Evolutionary conservation across 192 early-diverging fungal species (phyloP), one percentile per base, ranked within the genome.

Genomic region (Lobulomyces angularis): DNA sequence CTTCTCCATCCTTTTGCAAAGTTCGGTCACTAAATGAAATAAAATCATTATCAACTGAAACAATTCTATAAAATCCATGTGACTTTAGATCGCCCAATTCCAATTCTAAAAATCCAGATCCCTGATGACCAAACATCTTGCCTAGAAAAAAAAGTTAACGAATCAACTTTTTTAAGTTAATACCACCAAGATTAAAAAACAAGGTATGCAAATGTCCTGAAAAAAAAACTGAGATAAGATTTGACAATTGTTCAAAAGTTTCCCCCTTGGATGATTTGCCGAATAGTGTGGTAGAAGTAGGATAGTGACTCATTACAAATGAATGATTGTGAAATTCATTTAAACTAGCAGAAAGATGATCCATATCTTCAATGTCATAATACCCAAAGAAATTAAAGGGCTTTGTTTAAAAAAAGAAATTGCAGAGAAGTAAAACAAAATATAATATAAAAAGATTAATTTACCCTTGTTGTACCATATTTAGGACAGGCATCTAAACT

Each of bases 331-430:
- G 59, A 16, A 34, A 31, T 1, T 48, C 27, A 6, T 53, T 44
- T 21, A 92, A 44, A 11, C 64, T 58, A 2, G 48, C 23, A 19
- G 71, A 79, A 3, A 94, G 53, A 14, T 56, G 48, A 58, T 83
- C 68, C 84, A 94, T 84, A 28, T 71, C 81, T 19, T 51, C 41
- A 1, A 64, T 65, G 32, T 83, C 82, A 41, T 88, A 56, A 48
- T 83, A 79, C 3, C 90, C 86, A 49, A 90, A 93, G 52, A 93
- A 93, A 43, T 93, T 93, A 50, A 89, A 67, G 16, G 90, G 90
- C 19, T 84, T n/a, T n/a, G n/a, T n/a, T n/a, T n/a, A n/a, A n/a
- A n/a, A n/a, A n/a, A n/a, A n/a, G n/a, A n/a, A n/a, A n/a, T n/a
- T n/a, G n/a, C n/a, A n/a, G n/a, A n/a, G n/a, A n/a, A n/a, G n/a